Conservation (phyloP, 1,284 basidiomycete species). For the Schizopora paradoxa region DNA sequence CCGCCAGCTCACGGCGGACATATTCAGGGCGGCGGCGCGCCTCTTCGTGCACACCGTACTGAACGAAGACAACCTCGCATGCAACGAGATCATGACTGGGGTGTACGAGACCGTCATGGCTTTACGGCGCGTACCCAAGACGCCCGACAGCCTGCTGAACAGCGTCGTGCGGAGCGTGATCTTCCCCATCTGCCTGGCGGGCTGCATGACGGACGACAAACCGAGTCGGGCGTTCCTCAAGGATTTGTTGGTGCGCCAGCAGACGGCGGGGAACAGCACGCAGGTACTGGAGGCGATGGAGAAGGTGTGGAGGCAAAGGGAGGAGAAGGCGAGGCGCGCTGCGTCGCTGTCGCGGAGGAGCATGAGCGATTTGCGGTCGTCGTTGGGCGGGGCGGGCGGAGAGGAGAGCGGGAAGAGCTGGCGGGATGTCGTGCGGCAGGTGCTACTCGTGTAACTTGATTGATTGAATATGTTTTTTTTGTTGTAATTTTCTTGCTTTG, state of each 20-base stretch:
- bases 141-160: constrained; percentile 35
- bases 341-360: constrained; percentile 13
- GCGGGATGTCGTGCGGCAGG: constrained; percentile 48
- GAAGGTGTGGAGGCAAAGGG: constrained; percentile 48
- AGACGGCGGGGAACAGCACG: constrained; percentile 54
- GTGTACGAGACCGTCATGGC: constrained; percentile 51
- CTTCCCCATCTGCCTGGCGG: constrained; percentile 68
- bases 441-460: too few species aligned
- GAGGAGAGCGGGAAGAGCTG: constrained; percentile 38
- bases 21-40: constrained; percentile 68
- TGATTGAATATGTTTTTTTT: too few species aligned
- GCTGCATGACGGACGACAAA: constrained; percentile 54
- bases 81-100: constrained; percentile 51
- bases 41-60: constrained; percentile 70
- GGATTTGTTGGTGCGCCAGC: constrained; percentile 41
- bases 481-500: too few species aligned
- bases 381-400: constrained; percentile 31
- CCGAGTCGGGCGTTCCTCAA: constrained; percentile 42
- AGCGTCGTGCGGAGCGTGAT: constrained; percentile 72
- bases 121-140: constrained; percentile 40
- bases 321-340: constrained; percentile 3
- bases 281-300: constrained; percentile 53
- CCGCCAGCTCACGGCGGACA: constrained; percentile 53
- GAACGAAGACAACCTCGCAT: constrained; percentile 58
- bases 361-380: constrained; percentile 24